These are phyloP conservation scores for Pseudotulostoma volvatum DNA, from an alignment of 495 filamentous ascomycete species.

Conservation along the genomic window DNA sequence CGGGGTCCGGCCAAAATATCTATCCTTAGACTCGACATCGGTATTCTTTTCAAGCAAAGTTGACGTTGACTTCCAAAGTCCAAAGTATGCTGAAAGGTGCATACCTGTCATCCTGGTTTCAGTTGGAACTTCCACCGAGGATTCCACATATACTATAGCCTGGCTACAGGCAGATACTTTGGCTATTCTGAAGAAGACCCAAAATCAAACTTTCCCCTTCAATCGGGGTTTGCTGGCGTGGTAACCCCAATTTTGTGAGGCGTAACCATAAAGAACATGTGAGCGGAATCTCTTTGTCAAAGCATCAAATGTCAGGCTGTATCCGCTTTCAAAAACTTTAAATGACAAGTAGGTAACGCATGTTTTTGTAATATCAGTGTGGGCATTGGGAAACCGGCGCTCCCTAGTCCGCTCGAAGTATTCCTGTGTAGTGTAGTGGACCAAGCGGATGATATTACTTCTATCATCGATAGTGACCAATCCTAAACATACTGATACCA, in stretches of 20 bases:
- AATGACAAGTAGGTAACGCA: constrained; percentile 12
- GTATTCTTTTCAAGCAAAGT: too few relatives aligned
- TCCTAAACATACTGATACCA: constrained; percentile 34
- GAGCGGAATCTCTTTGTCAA: constrained; percentile 6
- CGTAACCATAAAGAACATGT: constrained; percentile 17
- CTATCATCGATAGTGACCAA: constrained; percentile 33
- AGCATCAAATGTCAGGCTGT: neutral
- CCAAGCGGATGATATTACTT: constrained; percentile 27
- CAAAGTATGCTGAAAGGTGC: too few relatives aligned
- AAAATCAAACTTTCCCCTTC: too few relatives aligned
- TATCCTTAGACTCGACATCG: too few relatives aligned
- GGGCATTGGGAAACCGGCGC: constrained; percentile 7
- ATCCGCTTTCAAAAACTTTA: constrained; percentile 2
- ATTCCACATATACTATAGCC: too few relatives aligned
- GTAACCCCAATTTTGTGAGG: constrained; percentile 16
- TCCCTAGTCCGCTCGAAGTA: constrained; percentile 20
- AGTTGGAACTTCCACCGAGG: too few relatives aligned
- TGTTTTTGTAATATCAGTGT: constrained; percentile 2
- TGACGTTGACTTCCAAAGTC: too few relatives aligned
- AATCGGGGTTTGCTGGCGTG: too few relatives aligned
- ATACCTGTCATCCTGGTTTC: too few relatives aligned
- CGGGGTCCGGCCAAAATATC: too few relatives aligned
- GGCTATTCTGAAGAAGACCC: too few relatives aligned
- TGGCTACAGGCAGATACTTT: too few relatives aligned
- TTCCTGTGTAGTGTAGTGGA: constrained; percentile 39